Conservation (phyloP, 306 rosid species). For the Astragalus membranaceus region DNA sequence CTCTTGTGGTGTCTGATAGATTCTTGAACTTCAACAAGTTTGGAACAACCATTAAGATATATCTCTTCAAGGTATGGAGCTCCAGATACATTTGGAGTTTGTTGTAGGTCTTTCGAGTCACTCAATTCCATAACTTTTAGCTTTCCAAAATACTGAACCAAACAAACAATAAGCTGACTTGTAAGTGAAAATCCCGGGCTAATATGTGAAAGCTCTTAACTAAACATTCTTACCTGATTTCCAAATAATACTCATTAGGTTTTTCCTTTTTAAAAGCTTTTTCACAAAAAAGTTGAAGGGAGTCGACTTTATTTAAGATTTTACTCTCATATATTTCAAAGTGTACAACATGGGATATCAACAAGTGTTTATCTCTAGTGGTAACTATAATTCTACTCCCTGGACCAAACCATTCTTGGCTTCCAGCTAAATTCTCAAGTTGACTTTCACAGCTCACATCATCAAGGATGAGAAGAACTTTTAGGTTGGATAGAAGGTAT, state of each 20-base stretch:
- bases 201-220: background rate
- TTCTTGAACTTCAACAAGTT: slow-evolving; percentile 2
- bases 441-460: slow-evolving; percentile 3
- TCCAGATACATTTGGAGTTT: background rate
- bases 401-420: background rate
- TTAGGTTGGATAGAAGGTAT: background rate
- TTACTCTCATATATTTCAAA: background rate
- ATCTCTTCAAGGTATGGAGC: slow-evolving; percentile 7
- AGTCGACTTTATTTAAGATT: background rate
- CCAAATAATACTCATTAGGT: background rate
- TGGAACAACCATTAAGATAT: slow-evolving; percentile 14
- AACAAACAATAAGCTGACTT: background rate
- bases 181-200: background rate
- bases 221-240: background rate
- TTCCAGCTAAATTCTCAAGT: slow-evolving; percentile 9
- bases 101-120: background rate
- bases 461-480: background rate
- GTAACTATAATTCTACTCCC: background rate
- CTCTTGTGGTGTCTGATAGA: background rate
- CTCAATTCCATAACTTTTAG: slow-evolving; percentile 20
- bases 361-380: slow-evolving; percentile 1
- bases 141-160: slow-evolving; percentile 4
- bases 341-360: background rate
- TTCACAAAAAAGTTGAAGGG: slow-evolving; percentile 11
- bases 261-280: background rate